Evolutionary conservation across 305 asterid genomes (phyloP).

Genomic region (Plantago lanceolata): DNA sequence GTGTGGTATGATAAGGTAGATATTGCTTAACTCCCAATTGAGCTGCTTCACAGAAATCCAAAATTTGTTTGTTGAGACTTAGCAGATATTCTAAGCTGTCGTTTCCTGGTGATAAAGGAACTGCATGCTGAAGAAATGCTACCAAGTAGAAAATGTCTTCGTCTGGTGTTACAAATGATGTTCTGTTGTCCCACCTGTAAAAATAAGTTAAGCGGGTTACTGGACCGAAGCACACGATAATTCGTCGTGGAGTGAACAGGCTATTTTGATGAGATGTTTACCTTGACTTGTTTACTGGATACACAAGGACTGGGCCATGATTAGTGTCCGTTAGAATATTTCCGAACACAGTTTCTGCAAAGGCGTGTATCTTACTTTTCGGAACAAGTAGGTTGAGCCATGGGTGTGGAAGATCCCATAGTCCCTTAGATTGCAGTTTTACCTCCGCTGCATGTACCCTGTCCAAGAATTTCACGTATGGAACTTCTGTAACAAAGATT

Average conservation of each 20-base stretch:
- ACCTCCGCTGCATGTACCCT: slow-evolving; percentile 73
- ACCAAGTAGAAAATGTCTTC: slow-evolving; percentile 79
- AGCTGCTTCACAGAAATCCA: slow-evolving; percentile 54
- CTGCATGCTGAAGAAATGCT: slow-evolving; percentile 74
- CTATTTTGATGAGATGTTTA: slow-evolving; percentile 27
- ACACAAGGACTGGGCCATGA: slow-evolving; percentile 73
- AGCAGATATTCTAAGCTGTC: slow-evolving; percentile 43
- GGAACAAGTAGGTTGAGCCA: slow-evolving; percentile 88
- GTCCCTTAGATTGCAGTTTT: slow-evolving; percentile 53
- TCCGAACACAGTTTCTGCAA: slow-evolving; percentile 62
- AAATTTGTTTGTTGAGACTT: slow-evolving; percentile 45
- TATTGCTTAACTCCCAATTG: slow-evolving; percentile 76
- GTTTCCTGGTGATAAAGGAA: slow-evolving; percentile 43
- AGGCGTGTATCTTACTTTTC: slow-evolving; percentile 53
- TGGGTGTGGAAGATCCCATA: slow-evolving; percentile 90
- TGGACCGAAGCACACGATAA: slow-evolving; percentile 10
- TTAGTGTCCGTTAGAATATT: slow-evolving; percentile 58
- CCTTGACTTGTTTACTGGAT: slow-evolving; percentile 78
- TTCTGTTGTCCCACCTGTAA: slow-evolving; percentile 78
- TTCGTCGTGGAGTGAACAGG: slow-evolving; percentile 8
- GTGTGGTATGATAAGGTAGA: slow-evolving; percentile 59
- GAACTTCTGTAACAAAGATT: slow-evolving; percentile 51
- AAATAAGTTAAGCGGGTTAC: slow-evolving; percentile 3
- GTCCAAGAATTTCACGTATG: slow-evolving; percentile 76
- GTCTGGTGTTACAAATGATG: slow-evolving; percentile 74